These are phyloP conservation scores for Castanea crenata DNA, from an alignment of 306 rosid species.

Conservation along the genomic window DNA sequence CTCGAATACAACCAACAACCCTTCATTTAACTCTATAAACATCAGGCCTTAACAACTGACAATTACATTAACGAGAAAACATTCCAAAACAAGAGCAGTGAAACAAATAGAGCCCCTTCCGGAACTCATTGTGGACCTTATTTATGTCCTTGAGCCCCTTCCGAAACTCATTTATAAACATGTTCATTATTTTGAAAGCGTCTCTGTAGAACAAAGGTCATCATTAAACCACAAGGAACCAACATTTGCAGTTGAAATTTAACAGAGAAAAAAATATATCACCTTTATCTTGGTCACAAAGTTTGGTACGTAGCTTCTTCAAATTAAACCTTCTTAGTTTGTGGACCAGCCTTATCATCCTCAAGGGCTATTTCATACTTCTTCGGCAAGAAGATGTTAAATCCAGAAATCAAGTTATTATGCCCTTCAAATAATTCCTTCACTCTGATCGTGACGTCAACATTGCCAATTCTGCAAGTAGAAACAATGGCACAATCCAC, in stretches of 20 bases:
- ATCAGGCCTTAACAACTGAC: too few relatives aligned
- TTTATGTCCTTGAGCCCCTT: slow-evolving; percentile 90
- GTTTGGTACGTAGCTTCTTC: slow-evolving; percentile 81
- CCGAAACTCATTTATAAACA: slow-evolving; percentile 91
- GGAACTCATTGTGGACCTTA: slow-evolving; percentile 74
- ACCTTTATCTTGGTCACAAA: slow-evolving; percentile 99
- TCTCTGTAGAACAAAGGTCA: slow-evolving; percentile 49
- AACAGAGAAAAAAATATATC: slow-evolving; percentile 10
- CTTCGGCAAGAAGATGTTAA: slow-evolving; percentile 93
- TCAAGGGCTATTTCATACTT: slow-evolving; percentile 91
- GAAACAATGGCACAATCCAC: slow-evolving; percentile 15
- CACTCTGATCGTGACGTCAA: slow-evolving; percentile 87
- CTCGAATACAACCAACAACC: too few relatives aligned
- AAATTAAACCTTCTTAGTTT: slow-evolving; percentile 86
- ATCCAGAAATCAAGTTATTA: slow-evolving; percentile 82
- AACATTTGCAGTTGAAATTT: slow-evolving; percentile 8
- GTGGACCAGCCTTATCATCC: slow-evolving; percentile 68
- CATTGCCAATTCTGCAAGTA: slow-evolving; percentile 74
- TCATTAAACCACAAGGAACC: slow-evolving; percentile 9
- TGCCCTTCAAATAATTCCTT: slow-evolving; percentile 95
- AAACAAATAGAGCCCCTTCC: slow-evolving; percentile 9
- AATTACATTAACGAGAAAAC: neutral
- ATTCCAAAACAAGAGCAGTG: neutral
- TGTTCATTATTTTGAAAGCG: slow-evolving; percentile 83
- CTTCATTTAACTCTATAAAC: too few relatives aligned